These are phyloP conservation scores for Gentiana dahurica DNA, from an alignment of 257 asterid genomes.

Conservation along the genomic window DNA sequence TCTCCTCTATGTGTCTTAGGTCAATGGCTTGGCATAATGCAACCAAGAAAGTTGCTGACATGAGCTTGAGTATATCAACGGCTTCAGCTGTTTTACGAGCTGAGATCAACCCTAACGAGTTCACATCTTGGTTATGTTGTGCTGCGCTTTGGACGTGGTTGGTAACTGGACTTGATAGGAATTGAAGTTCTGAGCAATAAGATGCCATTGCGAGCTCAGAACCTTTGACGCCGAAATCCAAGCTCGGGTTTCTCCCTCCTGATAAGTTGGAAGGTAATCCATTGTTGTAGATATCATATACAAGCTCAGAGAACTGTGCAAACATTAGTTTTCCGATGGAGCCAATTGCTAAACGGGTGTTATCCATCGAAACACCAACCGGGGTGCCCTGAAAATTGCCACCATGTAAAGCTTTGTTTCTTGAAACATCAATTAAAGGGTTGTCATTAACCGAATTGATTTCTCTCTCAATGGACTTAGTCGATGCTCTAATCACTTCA, in stretches of 20 bases:
- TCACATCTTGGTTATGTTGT: slow-evolving; percentile 26
- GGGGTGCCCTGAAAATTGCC: slow-evolving; percentile 28
- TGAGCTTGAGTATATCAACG: slow-evolving; percentile 16
- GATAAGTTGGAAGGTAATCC: slow-evolving; percentile 23
- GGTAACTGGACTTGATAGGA: slow-evolving; percentile 22
- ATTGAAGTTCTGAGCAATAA: slow-evolving; percentile 26
- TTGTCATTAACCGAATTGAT: slow-evolving; percentile 27
- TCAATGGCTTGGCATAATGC: slow-evolving; percentile 25
- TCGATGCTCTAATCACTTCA: slow-evolving; percentile 22
- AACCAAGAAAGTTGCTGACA: slow-evolving; percentile 21
- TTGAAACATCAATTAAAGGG: slow-evolving; percentile 21
- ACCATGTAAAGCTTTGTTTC: slow-evolving; percentile 23
- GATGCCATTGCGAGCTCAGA: slow-evolving; percentile 27
- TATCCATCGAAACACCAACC: slow-evolving; percentile 26
- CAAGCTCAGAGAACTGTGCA: slow-evolving; percentile 26
- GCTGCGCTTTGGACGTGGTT: slow-evolving; percentile 27
- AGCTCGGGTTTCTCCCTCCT: slow-evolving; percentile 21
- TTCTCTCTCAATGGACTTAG: slow-evolving; percentile 26
- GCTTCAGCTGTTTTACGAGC: slow-evolving; percentile 22
- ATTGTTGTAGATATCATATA: slow-evolving; percentile 23
- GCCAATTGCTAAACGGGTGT: slow-evolving; percentile 20
- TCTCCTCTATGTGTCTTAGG: slow-evolving; percentile 23
- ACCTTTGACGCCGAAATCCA: slow-evolving; percentile 24
- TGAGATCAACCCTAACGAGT: slow-evolving; percentile 21
- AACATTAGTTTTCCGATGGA: slow-evolving; percentile 29